Evolutionary conservation across 106 monocot species (phyloP).

Genomic region (Allium sativum): DNA sequence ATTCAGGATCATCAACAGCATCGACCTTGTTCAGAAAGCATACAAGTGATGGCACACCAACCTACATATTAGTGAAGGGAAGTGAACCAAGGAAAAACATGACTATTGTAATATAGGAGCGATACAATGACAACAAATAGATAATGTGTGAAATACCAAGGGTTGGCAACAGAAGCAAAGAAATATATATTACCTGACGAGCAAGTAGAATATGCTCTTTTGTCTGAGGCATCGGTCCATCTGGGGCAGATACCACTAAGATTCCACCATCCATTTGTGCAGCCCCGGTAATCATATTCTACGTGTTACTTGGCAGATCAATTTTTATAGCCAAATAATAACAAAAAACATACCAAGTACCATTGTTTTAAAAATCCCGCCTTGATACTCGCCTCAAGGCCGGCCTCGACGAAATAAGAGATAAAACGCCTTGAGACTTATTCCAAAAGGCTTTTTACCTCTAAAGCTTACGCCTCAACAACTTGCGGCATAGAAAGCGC

Average conservation of each 20-base stretch:
- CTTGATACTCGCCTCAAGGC: too few species aligned
- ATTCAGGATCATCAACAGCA: constrained; percentile 95
- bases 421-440: too few species aligned
- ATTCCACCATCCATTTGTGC: constrained; percentile 89
- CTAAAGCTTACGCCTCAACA: too few species aligned
- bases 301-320: constrained; percentile 30
- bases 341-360: not conserved
- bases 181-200: constrained; percentile 32
- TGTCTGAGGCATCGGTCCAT: constrained; percentile 86
- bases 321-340: not conserved
- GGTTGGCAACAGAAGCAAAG: not conserved
- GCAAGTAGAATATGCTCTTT: constrained; percentile 81
- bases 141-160: not conserved
- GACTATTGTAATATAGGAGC: not conserved
- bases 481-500: too few species aligned
- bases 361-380: too few species aligned
- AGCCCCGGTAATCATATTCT: constrained; percentile 88
- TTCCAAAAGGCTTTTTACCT: too few species aligned
- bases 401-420: too few species aligned
- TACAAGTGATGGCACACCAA: constrained; percentile 95
- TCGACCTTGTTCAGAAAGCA: constrained; percentile 98
- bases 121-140: not conserved
- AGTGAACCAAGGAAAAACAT: not conserved
- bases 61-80: constrained; percentile 22
- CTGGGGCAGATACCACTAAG: constrained; percentile 66